These are phyloP conservation scores for Noccaea caerulescens DNA, from an alignment of 345 rosid genomes.

Conservation along the genomic window DNA sequence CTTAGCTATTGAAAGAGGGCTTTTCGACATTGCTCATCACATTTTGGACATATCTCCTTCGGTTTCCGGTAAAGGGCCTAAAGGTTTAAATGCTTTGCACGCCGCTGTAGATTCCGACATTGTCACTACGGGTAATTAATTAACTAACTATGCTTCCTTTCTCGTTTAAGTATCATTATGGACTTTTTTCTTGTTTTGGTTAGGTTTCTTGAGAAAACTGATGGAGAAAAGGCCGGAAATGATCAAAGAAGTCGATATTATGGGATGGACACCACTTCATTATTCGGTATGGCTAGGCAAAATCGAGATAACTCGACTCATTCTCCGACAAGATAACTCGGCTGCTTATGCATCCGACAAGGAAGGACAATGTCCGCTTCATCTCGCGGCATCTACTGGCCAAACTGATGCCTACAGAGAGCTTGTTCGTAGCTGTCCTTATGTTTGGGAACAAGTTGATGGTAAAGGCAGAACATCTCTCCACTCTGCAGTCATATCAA, in stretches of 20 bases:
- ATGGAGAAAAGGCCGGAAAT: conserved; percentile 29
- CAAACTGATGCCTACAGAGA: conserved; percentile 21
- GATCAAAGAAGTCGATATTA: conserved; percentile 27
- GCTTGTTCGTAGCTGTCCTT: conserved; percentile 33
- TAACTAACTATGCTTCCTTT: not conserved
- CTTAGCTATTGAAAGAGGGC: conserved; percentile 43
- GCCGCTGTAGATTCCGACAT: conserved; percentile 30
- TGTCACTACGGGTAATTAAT: no score
- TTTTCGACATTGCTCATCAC: conserved; percentile 13
- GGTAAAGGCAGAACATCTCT: conserved; percentile 38
- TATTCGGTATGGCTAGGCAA: conserved; percentile 35
- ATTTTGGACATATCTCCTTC: conserved; percentile 23
- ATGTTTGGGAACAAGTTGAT: conserved; percentile 37
- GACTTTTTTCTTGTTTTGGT: conserved; percentile 9
- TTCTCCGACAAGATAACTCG: conserved; percentile 35
- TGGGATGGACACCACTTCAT: conserved; percentile 41
- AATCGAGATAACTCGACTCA: conserved; percentile 7
- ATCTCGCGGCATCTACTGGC: conserved; percentile 30
- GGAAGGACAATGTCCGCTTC: conserved; percentile 37
- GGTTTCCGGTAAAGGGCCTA: conserved; percentile 17
- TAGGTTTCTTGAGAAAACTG: conserved; percentile 20
- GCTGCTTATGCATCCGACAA: conserved; percentile 33
- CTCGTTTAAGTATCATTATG: not conserved
- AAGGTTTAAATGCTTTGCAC: conserved; percentile 34
- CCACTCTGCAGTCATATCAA: conserved; percentile 47